Evolutionary conservation across 164 flowering plant genomes (phyloP), one percentile per base, ranked within the genome.

Genomic region (Vitis amurensis): DNA sequence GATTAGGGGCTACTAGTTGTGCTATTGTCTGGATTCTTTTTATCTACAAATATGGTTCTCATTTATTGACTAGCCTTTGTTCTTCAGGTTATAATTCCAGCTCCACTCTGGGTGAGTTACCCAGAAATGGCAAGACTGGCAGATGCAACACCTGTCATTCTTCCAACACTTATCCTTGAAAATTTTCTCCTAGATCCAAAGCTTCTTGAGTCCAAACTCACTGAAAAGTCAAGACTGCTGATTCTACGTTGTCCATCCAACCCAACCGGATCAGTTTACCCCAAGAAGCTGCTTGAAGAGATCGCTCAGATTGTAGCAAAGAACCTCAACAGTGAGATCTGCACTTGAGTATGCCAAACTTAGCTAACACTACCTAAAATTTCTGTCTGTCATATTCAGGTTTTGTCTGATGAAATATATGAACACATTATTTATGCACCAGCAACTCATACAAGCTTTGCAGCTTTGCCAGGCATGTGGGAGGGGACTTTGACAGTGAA

Each of bases 401-500:
- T 94, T 15, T 61, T 95, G 48, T 89, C 94, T 48, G 99, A 93
- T 84, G 99, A 95, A 75, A 93, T 90, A 57, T 95, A 95, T 76
- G 99, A 95, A 74, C 98, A 91, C 78, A 95, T 93, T 37, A 95
- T 91, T 59, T 95, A 91, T 79, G 77, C 84, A 50, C 99, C 98
- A 48, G 99, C 97, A 48, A 83, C 83, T 59, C 98, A 93, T 70
- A 88, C 92, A 13, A 89, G 99, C 81, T 93, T 95, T 82, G 99
- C 99, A 61, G 87, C 99, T 71, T 79, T 95, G 80, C 97, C 98
- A 2, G 97, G 94, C 80, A 95, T 93, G 99, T 91, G 89, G 90
- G 91, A 89, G 61, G 87, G 99, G 81, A 93, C 98, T 73, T 74
- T 93, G 52, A 91, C 98, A 1, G 92, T 93, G 31, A 95, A 95